Conservation (phyloP, 441 rosid species). For the Populus hybrid region DNA sequence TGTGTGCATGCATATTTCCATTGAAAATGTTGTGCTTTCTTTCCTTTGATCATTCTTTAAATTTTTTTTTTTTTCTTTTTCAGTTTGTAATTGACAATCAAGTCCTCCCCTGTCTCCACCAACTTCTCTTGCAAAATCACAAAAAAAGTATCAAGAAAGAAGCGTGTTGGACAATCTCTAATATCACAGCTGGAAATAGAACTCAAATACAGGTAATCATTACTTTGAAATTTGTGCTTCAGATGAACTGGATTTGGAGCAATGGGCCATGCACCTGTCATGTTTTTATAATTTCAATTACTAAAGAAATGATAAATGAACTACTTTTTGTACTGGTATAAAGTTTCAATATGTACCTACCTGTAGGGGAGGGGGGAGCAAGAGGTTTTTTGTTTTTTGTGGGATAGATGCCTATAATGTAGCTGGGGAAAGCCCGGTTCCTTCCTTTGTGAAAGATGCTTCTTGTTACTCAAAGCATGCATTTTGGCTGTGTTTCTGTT, state of each 20-base stretch:
- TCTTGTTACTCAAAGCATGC: not conserved
- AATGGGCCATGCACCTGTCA: not conserved
- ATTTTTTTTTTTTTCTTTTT: constrained; percentile 16
- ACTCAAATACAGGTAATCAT: constrained; percentile 62
- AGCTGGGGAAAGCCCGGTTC: not conserved
- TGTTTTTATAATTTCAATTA: not conserved
- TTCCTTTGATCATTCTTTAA: constrained; percentile 4
- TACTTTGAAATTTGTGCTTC: not conserved
- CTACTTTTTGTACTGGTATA: not conserved
- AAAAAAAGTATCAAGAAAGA: constrained; percentile 76
- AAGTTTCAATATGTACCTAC: not conserved
- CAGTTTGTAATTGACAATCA: constrained; percentile 69
- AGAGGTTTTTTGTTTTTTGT: not conserved
- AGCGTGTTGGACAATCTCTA: constrained; percentile 80
- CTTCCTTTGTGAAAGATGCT: not conserved
- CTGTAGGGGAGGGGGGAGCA: not conserved
- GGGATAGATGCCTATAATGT: not conserved
- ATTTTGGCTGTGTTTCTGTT: constrained; percentile 12
- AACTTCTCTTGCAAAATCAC: constrained; percentile 51
- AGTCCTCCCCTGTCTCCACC: constrained; percentile 57
- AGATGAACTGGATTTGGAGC: not conserved
- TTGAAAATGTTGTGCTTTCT: not conserved
- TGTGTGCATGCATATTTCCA: not conserved
- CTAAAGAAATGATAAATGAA: not conserved
- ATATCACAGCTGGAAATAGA: constrained; percentile 72